Base-by-base conservation (phyloP, 176 grass and related monocot species). In the Oryza coarctata region DNA sequence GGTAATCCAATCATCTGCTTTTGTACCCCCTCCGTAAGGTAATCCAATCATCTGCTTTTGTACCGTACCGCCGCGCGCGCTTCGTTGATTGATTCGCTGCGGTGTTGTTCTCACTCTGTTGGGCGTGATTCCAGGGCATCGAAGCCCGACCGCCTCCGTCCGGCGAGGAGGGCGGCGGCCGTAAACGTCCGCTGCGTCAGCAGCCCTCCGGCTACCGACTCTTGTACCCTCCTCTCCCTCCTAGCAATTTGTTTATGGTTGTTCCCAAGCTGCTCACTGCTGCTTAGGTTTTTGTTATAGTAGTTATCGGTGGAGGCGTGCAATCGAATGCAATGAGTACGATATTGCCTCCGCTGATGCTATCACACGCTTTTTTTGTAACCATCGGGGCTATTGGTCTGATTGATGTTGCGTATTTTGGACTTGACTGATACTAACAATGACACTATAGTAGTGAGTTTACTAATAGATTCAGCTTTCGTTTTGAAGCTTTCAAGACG, bases 401-500 rank as follows among this genome's bases (percentile, higher is more conserved):
- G 10, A 22, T 15, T 35, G 7, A 35, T 65, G n/a, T 73, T 80
- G 31, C 31, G 1, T 39, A 40, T 22, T 41, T 75, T 23, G 18
- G 50, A 40, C 23, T 73, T 80, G 18, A 27, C 17, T 73, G 31
- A 41, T 26, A 5, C 22, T 58, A 9, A 10, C 52, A 58, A 1
- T 58, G 3, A 23, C 22, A 58, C 52, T 23, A 2, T n/a, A 22
- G 50, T 57, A 0, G 20, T n/a, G 1, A 5, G 44, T 58, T 57
- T 76, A 10, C 57, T 89, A 22, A 90, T 31, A 63, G 38, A 49
- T 79, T 73, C 2, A 25, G 34, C 39, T 79, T 30, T 29, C 81
- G 6, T 88, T 71, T 22, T 80, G 84, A 84, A 98, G 96, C 87
- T 91, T 93, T 81, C 90, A 98, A 81, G 76, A 98, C 92, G 0